phyloP scores from a whole-genome alignment of 73 alveolate species.

The Stentor roeselii region DNA sequence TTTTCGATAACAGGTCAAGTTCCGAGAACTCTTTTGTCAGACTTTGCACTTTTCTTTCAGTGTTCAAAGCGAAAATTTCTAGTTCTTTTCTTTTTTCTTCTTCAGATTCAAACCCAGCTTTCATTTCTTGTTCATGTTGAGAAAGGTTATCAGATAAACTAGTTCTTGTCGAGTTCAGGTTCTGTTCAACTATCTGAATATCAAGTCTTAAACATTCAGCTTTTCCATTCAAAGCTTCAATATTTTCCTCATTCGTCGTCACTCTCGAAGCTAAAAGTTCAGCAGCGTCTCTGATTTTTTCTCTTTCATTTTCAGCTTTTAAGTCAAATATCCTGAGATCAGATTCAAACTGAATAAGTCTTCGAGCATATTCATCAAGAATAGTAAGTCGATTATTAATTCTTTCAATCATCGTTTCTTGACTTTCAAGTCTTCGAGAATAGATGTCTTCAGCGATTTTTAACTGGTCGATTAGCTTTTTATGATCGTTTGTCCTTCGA shows the following conservation, averaged over 20 bases:
- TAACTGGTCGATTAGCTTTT: neutral
- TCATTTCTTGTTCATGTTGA: neutral
- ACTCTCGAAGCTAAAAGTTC: neutral
- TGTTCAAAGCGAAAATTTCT: neutral
- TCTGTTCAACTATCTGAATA: neutral
- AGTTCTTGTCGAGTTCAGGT: neutral
- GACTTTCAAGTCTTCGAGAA: neutral
- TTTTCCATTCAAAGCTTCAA: neutral
- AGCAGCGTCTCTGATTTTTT: neutral
- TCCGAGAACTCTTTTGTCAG: neutral
- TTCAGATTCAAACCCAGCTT: neutral
- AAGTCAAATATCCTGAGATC: neutral
- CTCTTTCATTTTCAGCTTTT: neutral
- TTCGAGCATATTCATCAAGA: neutral
- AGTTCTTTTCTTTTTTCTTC: neutral
- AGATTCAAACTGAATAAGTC: neutral
- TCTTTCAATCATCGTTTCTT: neutral
- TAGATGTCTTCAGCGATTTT: neutral
- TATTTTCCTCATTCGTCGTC: neutral
- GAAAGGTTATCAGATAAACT: neutral
- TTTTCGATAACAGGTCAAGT: neutral
- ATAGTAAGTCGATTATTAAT: neutral
- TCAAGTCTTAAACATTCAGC: neutral
- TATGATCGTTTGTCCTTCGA: neutral
- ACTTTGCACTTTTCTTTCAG: neutral